Evolutionary conservation across 148 eudicot genomes (phyloP).

Genomic region (Vaccinium vitisidaea): DNA sequence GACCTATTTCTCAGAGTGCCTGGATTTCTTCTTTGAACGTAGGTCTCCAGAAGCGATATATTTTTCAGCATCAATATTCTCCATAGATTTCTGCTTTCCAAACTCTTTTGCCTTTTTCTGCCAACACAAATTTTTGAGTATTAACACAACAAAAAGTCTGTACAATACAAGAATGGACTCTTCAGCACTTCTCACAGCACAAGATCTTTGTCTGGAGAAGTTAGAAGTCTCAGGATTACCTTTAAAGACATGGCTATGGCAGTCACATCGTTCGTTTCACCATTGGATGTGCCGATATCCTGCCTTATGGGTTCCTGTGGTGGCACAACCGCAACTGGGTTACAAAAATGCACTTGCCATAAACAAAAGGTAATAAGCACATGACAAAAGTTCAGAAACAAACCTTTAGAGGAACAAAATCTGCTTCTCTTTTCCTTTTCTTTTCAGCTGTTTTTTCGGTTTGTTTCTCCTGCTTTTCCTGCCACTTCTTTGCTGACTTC

Average conservation of each 20-base stretch:
- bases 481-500: constrained; percentile 81
- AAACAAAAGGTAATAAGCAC: not conserved
- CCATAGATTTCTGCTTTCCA: constrained; percentile 41
- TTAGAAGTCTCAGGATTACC: constrained; percentile 35
- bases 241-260: constrained; percentile 62
- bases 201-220: not conserved
- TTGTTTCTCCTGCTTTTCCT: constrained; percentile 79
- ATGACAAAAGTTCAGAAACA: not conserved
- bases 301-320: constrained; percentile 53
- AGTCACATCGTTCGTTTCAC: constrained; percentile 42
- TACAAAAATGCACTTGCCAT: not conserved
- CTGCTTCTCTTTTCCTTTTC: constrained; percentile 68
- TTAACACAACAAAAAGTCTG: not conserved
- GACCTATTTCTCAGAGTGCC: constrained; percentile 16
- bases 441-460: constrained; percentile 74
- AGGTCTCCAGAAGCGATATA: constrained; percentile 50
- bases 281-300: constrained; percentile 26
- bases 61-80: constrained; percentile 47
- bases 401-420: constrained; percentile 87
- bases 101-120: constrained; percentile 79
- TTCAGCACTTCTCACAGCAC: not conserved
- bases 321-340: not conserved
- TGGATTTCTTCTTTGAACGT: constrained; percentile 53
- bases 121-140: constrained; percentile 17
- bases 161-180: not conserved